Base-by-base conservation (phyloP, 805 yeast genomes). In the Danielia oregonensis region DNA sequence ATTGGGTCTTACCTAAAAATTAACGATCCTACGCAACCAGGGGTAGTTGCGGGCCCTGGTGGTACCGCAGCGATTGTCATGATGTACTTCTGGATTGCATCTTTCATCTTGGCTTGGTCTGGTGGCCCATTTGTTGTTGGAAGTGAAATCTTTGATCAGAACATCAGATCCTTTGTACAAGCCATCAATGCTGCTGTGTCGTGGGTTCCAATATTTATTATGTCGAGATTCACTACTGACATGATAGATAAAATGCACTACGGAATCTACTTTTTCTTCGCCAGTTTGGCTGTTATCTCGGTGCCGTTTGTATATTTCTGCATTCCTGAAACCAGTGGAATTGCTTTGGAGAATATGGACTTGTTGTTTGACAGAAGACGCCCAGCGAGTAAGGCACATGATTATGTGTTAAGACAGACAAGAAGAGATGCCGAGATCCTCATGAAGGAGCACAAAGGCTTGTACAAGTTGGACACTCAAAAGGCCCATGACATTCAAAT, bases 111-210 rank as follows among this genome's bases (percentile, higher is more conserved):
- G 25, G 67, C 66, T 5, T 63, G 68, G 69, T 57, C 64, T 5
- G 67, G 64, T 1, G 67, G 67, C 14, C 70, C 68, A 5, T 64
- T 59, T 44, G 67, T 64, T 15, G 60, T 62, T 24, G 68, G 69
- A 3, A 40, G 59, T 27, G 70, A 64, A 39, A 57, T 63, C 4
- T 64, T 61, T 40, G 68, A 62, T 47, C 67, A 61, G 42, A 62
- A 63, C 35, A 60, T 64, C 42, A 47, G 70, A 32, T 55, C 66
- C 13, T 62, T 64, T 33, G 64, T 59, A 23, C 67, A 61, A 46
- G 65, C 66, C 36, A 59, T 63, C 36, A 61, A 61, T 43, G 65
- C 68, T 2, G 67, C 68, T 9, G 61, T 60, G 17, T 57, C 62
- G 24, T 62, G 68, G 69, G 56, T 61, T 17, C 66, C 67, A 7